Base-by-base conservation (phyloP, 192 early-diverging fungal species). In the Geranomyces michiganensis region DNA sequence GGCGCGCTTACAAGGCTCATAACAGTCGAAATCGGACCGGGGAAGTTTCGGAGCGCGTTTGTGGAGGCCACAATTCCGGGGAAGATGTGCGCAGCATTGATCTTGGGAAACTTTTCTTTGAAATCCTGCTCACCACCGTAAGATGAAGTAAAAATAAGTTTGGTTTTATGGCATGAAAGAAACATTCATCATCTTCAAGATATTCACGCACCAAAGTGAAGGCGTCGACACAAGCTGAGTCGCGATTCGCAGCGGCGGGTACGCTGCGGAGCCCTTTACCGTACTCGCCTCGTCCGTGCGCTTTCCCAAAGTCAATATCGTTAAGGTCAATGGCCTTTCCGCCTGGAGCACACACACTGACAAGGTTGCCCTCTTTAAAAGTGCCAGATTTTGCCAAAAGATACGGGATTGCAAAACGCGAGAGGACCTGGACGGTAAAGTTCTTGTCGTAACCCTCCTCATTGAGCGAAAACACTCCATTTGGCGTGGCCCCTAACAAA, bases 31-130 rank as follows among this genome's bases (percentile, higher is more conserved):
- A 60, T 19, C 3, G 29, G 29, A 8, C 31, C 17, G 6, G 58
- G 58, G 5, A 60, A 8, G 58, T 60, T 60, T 2, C 58, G 24
- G 6, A 27, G 17, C 6, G 58, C 58, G 19, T 29, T 29, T 2
- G 58, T 60, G 6, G 29, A 27, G 26, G 58, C 29, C 27, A 60
- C 58, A 29, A 60, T 60, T 5, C 58, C 58, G 26, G 58, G 58
- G 58, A 60, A 60, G 58, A 33, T 26, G 58, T 60, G 58, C 21
- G 58, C 58, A 29, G 58, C 58, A 17, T 17, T 60, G 29, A 26
- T 31, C 21, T 19, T 32, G 5, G 58, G 58, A 29, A 60, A 60
- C 8, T 60, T 19, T 8, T 60, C 17, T 19, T 60, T 60, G 58
- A 60, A 60, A 1, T 60, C 58, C 58, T 60, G 31, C 17, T 53